Base-by-base conservation (phyloP, 768 basidiomycete genomes). In the Cantharellus cinnabarinus region DNA sequence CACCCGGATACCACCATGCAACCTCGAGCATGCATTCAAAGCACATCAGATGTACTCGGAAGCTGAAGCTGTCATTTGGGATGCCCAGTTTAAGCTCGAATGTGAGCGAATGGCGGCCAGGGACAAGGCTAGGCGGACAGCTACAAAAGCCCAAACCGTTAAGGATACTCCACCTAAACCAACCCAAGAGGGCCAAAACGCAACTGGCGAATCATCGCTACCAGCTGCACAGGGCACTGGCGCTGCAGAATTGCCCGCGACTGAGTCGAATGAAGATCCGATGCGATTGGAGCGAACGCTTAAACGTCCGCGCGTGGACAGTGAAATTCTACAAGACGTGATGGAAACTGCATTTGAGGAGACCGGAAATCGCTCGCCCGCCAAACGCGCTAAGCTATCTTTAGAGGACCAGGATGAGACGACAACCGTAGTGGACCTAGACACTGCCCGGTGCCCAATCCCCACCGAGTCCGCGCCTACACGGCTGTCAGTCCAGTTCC, bases 41-140 rank as follows among this genome's bases (percentile, higher is more conserved):
- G 88, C 94, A 0, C 84, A 89, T 62, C 83, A 88, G 42, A 89
- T 99, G 89, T 79, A 82, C 62, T 89, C 81, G 34, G 84, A 87
- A 15, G 76, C 87, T 1, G 76, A 95, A 66, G 83, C 93, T 63
- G 83, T 86, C 72, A 79, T 89, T 59, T 89, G 91, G 64, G 91
- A 94, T 66, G 75, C 77, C 0, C 75, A 78, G 57, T 84, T 95
- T 68, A 73, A 74, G 56, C 60, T 81, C 38, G 94, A 97, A 68
- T 97, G 93, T 68, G 82, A 85, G 67, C 76, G 86, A 63, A 91
- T 93, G 86, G 85, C 88, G 10, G 67, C 63, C 40, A 60, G 74
- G 34, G 82, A 57, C 86, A 93, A 67, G 71, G 80, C 61, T 78
- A 81, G 70, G 74, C 85, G 64, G 69, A 79, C 60, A 55, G 64